Percentiles rank a stretch among this genome's conserved stretches.
phyloP scores from a whole-genome alignment of 2,329 filamentous ascomycete species.

The Colletotrichum noveboracense region DNA sequence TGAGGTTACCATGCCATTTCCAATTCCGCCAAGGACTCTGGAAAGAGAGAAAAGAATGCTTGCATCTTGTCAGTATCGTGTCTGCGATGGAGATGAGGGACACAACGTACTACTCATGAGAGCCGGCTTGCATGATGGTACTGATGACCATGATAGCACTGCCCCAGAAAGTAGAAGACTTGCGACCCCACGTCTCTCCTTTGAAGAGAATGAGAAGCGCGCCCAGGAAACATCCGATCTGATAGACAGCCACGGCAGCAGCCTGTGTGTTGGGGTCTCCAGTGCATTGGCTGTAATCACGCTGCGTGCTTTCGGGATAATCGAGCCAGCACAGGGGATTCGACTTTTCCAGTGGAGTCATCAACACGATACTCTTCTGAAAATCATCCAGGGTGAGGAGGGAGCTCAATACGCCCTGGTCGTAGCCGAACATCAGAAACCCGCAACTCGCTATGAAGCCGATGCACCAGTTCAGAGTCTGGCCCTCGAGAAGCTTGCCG shows the following conservation, averaged over 20 bases:
- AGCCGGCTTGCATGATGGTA: conserved; percentile 28
- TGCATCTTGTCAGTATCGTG: neutral
- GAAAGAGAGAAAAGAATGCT: neutral
- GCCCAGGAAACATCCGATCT: conserved; percentile 33
- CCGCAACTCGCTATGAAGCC: conserved; percentile 33
- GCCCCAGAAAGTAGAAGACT: conserved; percentile 36
- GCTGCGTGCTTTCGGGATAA: conserved; percentile 14
- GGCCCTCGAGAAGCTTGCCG: conserved; percentile 27
- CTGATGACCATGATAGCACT: conserved; percentile 34
- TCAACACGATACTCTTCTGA: conserved; percentile 27
- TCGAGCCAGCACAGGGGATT: conserved; percentile 30
- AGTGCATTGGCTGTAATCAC: conserved; percentile 26
- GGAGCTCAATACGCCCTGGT: conserved; percentile 31
- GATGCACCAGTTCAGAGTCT: conserved; percentile 29
- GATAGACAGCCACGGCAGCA: conserved; percentile 31
- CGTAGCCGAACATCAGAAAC: conserved; percentile 34
- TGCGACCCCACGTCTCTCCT: conserved; percentile 33
- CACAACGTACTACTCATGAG: conserved; percentile 23
- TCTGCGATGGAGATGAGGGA: neutral
- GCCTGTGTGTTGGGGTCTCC: conserved; percentile 32
- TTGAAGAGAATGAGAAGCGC: conserved; percentile 33
- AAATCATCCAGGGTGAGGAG: conserved; percentile 32
- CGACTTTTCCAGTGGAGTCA: conserved; percentile 29
- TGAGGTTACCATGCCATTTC: conserved; percentile 32
- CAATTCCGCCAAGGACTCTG: conserved; percentile 23